Conservation (phyloP, 441 rosid genomes). For the Sinapis alba region DNA sequence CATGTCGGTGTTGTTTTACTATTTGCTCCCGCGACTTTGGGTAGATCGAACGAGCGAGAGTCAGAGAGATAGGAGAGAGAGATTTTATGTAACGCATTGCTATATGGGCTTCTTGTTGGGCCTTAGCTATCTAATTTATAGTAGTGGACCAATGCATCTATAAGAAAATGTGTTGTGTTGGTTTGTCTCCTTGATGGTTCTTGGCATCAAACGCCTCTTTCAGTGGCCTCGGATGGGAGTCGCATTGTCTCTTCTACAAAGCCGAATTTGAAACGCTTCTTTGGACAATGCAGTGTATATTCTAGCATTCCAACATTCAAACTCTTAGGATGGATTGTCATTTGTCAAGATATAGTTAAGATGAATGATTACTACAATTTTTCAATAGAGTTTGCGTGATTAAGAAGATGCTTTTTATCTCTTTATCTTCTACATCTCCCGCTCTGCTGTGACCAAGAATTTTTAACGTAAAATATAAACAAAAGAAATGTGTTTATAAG, state of each 20-base stretch:
- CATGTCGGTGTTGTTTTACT: slow-evolving; percentile 46
- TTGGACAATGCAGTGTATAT: background rate
- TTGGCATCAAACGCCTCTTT: too few species aligned
- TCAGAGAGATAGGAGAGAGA: background rate
- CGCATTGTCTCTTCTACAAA: background rate
- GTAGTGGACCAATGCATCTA: too few species aligned
- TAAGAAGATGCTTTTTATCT: background rate
- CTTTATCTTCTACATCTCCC: too few species aligned
- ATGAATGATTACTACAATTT: background rate
- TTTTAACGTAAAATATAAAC: too few species aligned
- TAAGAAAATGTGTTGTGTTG: too few species aligned
- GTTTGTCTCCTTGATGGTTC: too few species aligned
- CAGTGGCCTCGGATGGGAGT: background rate
- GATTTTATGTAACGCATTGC: background rate
- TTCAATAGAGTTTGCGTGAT: background rate
- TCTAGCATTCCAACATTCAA: background rate
- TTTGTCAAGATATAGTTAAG: background rate
- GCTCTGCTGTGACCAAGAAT: too few species aligned
- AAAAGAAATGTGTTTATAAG: background rate
- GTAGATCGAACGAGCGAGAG: slow-evolving; percentile 23
- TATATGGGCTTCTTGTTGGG: too few species aligned
- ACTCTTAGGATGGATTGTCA: background rate
- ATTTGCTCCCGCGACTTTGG: slow-evolving; percentile 36
- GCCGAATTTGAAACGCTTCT: background rate
- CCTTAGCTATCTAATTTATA: too few species aligned